These are phyloP conservation scores for Neonectria neomacrospora DNA, from an alignment of 2,329 filamentous ascomycete species.

Conservation along the genomic window DNA sequence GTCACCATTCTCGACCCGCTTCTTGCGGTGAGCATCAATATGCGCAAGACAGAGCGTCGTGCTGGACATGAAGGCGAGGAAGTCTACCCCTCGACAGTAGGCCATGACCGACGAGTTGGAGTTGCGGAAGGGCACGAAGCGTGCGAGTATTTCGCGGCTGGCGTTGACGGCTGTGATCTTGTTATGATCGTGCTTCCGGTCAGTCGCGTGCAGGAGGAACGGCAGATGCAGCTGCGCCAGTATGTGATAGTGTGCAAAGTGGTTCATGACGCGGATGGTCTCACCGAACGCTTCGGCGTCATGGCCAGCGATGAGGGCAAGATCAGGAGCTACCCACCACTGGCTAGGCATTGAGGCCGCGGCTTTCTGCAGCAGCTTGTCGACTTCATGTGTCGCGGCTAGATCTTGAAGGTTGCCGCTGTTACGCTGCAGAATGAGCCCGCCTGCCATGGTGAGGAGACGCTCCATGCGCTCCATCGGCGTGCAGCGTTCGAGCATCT, in stretches of 20 bases:
- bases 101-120: background rate
- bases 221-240: background rate
- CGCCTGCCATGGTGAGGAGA: background rate
- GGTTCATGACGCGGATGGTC: background rate
- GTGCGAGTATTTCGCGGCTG: background rate
- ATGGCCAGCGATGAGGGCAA: background rate
- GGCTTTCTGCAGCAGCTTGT: background rate
- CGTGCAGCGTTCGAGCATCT: background rate
- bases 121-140: background rate
- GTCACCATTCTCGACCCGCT: background rate
- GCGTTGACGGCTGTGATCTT: background rate
- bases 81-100: background rate
- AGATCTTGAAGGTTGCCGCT: background rate
- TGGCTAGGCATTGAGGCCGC: background rate
- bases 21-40: background rate
- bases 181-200: background rate
- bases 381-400: background rate
- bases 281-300: background rate
- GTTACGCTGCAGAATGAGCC: background rate
- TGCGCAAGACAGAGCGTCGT: background rate
- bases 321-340: background rate
- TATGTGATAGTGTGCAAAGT: background rate
- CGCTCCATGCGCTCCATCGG: background rate
- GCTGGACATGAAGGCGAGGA: background rate
- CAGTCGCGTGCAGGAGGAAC: background rate